Conservation (phyloP, 768 basidiomycete species). For the Neoboletus brunneissimus region DNA sequence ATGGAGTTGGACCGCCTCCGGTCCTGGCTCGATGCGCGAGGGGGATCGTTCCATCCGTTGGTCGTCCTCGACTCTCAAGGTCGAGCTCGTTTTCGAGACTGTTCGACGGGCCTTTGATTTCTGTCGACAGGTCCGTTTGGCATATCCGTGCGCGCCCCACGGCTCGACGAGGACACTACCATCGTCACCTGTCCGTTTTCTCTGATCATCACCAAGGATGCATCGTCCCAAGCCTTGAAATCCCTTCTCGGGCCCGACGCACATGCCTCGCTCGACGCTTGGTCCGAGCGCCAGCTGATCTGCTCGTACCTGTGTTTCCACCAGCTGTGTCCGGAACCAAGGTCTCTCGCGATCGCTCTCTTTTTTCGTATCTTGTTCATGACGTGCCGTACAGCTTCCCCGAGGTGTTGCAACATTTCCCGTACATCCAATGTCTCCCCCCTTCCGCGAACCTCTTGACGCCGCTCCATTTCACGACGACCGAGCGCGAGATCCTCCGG, state of each 20-base stretch:
- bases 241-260: constrained; percentile 33
- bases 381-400: constrained; percentile 7
- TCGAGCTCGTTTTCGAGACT: constrained; percentile 19
- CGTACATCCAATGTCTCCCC: constrained; percentile 73
- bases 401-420: constrained; percentile 37
- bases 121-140: constrained; percentile 41
- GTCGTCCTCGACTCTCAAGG: constrained; percentile 45
- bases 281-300: constrained; percentile 67
- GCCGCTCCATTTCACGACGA: constrained; percentile 63
- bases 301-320: constrained; percentile 66
- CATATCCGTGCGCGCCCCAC: constrained; percentile 46
- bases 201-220: constrained; percentile 57
- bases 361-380: neutral
- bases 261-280: constrained; percentile 29
- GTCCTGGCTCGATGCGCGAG: constrained; percentile 48
- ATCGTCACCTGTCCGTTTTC: constrained; percentile 68
- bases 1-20: constrained; percentile 33
- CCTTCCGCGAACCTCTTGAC: constrained; percentile 54
- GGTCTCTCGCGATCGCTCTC: constrained; percentile 23
- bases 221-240: constrained; percentile 44
- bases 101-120: constrained; percentile 7
- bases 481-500: constrained; percentile 63
- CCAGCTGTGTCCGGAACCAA: constrained; percentile 44
- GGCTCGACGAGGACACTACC: constrained; percentile 48
- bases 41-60: constrained; percentile 50